phyloP scores from a whole-genome alignment of 2,329 filamentous ascomycete genomes.

The Trematosphaeria pertusa region DNA sequence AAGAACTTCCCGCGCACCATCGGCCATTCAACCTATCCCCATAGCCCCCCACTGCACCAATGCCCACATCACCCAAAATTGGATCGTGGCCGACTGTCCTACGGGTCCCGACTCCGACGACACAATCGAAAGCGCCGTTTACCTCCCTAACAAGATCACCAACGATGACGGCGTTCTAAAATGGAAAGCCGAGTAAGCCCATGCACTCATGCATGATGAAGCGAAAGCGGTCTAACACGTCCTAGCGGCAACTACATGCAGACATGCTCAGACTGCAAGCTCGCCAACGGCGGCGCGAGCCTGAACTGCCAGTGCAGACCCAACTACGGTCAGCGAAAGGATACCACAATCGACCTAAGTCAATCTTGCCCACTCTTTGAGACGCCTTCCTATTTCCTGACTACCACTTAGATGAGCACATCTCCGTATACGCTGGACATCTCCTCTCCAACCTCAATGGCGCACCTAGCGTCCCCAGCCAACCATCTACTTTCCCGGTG shows the following conservation, averaged over 20 bases:
- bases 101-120: slow-evolving; percentile 9
- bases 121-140: slow-evolving; percentile 13
- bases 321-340: background rate
- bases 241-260: background rate
- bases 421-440: slow-evolving; percentile 16
- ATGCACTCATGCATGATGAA: background rate
- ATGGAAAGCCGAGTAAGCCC: slow-evolving; percentile 5
- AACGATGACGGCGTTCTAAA: slow-evolving; percentile 13
- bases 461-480: slow-evolving; percentile 3
- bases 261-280: slow-evolving; percentile 8
- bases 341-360: slow-evolving; percentile 8
- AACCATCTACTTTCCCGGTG: slow-evolving; percentile 8
- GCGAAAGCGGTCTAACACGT: background rate
- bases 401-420: slow-evolving; percentile 14
- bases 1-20: no score
- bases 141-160: slow-evolving; percentile 10
- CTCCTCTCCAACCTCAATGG: slow-evolving; percentile 16
- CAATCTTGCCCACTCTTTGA: background rate
- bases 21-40: no score
- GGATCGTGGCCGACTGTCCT: slow-evolving; percentile 17
- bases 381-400: background rate
- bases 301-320: slow-evolving; percentile 8
- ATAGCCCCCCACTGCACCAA: no score
- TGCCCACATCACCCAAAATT: no score
- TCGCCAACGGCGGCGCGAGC: background rate